phyloP scores from a whole-genome alignment of 768 basidiomycete genomes.

The Termitomyces sp. region DNA sequence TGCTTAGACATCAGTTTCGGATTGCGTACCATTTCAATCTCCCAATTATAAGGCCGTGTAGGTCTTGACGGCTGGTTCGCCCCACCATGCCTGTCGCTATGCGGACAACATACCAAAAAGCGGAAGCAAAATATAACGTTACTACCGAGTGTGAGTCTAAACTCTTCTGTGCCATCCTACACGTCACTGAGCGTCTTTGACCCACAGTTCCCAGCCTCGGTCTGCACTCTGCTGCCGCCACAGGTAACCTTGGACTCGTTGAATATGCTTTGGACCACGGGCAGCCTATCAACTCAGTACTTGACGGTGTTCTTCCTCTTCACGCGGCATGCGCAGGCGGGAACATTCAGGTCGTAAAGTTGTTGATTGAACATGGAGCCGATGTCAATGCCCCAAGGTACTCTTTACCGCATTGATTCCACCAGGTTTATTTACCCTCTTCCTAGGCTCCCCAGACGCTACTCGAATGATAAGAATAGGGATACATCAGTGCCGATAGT shows the following conservation, averaged over 20 bases:
- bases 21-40: constrained; percentile 14
- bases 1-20: constrained; percentile 16
- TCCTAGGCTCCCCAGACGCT: constrained; percentile 63
- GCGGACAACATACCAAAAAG: constrained; percentile 40
- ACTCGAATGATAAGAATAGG: constrained; percentile 63
- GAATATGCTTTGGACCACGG: constrained; percentile 91
- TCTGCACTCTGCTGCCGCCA: constrained; percentile 69
- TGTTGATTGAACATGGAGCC: constrained; percentile 91
- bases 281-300: constrained; percentile 93
- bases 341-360: constrained; percentile 78
- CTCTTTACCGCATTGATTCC: constrained; percentile 11
- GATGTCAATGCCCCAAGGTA: constrained; percentile 96
- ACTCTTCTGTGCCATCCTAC: constrained; percentile 3
- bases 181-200: neutral
- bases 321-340: constrained; percentile 95
- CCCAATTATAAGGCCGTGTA: constrained; percentile 9
- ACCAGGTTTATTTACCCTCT: neutral
- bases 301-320: constrained; percentile 94
- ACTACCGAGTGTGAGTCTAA: constrained; percentile 47
- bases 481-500: constrained; percentile 66
- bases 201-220: constrained; percentile 66
- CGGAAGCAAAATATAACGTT: constrained; percentile 53
- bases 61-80: constrained; percentile 15
- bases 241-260: constrained; percentile 89
- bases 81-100: constrained; percentile 43